phyloP scores from a whole-genome alignment of 169 alveolate genomes.

The Plasmodium knowlesi region DNA sequence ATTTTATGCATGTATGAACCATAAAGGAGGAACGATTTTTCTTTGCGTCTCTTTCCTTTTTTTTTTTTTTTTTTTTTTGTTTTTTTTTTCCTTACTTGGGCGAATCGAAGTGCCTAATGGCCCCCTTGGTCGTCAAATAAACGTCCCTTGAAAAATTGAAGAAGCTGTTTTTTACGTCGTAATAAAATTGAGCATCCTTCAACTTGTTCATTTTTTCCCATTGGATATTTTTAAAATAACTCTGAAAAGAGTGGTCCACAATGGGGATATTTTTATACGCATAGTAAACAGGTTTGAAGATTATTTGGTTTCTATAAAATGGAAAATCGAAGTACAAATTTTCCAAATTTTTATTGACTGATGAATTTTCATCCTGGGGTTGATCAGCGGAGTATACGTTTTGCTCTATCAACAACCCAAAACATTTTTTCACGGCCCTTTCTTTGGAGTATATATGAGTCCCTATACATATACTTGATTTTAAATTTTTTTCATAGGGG shows the following conservation, averaged over 20 bases:
- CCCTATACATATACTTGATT: conserved; percentile 75
- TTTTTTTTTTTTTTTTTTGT: conserved; percentile 18
- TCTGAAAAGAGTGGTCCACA: conserved; percentile 28
- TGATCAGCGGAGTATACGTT: conserved; percentile 43
- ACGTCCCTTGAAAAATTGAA: conserved; percentile 65
- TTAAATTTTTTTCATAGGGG: conserved; percentile 73
- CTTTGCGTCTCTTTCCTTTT: not conserved
- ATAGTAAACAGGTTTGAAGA: conserved; percentile 57
- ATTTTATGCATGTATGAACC: not conserved
- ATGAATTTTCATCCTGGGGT: conserved; percentile 55
- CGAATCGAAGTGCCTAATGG: conserved; percentile 68
- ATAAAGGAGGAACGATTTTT: not conserved
- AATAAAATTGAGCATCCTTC: conserved; percentile 50
- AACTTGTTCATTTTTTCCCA: conserved; percentile 55
- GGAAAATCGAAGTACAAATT: conserved; percentile 71
- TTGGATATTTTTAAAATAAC: conserved; percentile 33
- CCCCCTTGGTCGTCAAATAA: conserved; percentile 63
- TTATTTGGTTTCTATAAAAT: conserved; percentile 39
- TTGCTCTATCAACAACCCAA: conserved; percentile 69
- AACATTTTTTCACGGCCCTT: conserved; percentile 76
- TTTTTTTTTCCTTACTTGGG: conserved; percentile 67
- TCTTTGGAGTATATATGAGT: conserved; percentile 76
- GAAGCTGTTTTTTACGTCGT: conserved; percentile 35
- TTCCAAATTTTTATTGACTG: conserved; percentile 72
- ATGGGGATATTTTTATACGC: conserved; percentile 60